Evolutionary conservation across 2,329 filamentous ascomycete species (phyloP).

Genomic region (Mycogone perniciosa): DNA sequence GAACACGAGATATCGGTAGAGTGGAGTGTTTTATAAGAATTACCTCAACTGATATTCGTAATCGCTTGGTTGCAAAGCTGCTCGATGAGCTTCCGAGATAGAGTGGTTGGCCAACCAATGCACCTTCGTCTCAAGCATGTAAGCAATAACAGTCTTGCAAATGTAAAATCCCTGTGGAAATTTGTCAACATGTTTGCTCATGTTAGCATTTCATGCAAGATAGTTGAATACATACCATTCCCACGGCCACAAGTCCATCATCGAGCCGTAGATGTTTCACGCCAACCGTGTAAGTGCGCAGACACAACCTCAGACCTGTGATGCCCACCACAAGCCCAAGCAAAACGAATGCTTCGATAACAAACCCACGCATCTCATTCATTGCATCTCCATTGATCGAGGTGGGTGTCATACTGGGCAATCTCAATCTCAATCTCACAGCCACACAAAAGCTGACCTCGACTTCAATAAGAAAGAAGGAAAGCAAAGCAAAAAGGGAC

Average conservation of each 20-base stretch:
- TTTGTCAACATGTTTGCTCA: too few species aligned
- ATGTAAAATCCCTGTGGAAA: not conserved
- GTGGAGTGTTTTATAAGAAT: not conserved
- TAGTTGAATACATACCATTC: not conserved
- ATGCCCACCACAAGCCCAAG: not conserved
- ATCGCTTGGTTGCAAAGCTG: not conserved
- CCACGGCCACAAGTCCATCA: slow-evolving; percentile 1
- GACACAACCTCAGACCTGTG: not conserved
- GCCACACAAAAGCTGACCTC: not conserved
- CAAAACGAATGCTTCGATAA: slow-evolving; percentile 1
- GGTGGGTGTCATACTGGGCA: too few species aligned
- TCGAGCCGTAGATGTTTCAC: slow-evolving; percentile 3
- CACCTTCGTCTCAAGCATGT: not conserved
- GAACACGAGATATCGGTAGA: not conserved
- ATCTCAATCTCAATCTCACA: not conserved
- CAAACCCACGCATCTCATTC: not conserved
- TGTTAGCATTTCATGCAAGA: not conserved
- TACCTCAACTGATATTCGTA: not conserved
- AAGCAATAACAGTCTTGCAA: slow-evolving; percentile 5
- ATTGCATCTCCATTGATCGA: not conserved
- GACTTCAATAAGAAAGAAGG: not conserved
- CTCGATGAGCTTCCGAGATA: not conserved
- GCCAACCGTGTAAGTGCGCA: not conserved
- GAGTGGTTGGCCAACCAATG: slow-evolving; percentile 8
- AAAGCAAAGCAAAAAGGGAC: not conserved